Evolutionary conservation across 345 rosid species (phyloP), one percentile per base, ranked within the genome.

Genomic region (Rhizophora mangle): DNA sequence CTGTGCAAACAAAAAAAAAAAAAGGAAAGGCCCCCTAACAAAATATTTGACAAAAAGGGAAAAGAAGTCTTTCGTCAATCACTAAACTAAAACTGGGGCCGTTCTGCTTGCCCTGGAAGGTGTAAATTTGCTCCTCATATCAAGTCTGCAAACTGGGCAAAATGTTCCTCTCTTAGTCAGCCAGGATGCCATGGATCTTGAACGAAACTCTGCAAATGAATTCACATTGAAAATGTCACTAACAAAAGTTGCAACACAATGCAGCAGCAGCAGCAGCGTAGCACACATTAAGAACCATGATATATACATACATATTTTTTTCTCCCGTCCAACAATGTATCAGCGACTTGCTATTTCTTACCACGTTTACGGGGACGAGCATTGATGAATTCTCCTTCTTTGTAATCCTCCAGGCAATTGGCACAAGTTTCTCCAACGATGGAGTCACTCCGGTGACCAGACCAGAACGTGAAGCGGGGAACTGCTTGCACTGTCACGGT

Each of bases 91-190:
- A 10, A 24, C 56, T 26, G 60, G 5, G 24, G 31, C 55, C 56
- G 8, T 21, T 6, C 57, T 39, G 67, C 76, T 79, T 67, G 83
- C 95, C 91, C 80, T 82, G 57, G 82, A 72, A 73, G 76, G 64
- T 36, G 76, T n/a, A 69, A 47, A 51, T 52, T 77, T 63, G 31
- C 73, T 71, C 73, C 80, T 85, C 72, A 89, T 76, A 62, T 91
- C 93, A 63, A 83, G 84, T 79, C 87, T 91, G 85, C 93, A 91
- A n/a, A 89, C 85, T 0, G 95, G 96, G 82, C 97, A 87, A 68
- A 81, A 82, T 74, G 87, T 83, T 39, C 89, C 90, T 88, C 91
- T 84, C 71, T 87, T 86, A 36, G 87, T 83, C 85, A 91, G 83
- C 97, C 95, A 91, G 18, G 90, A 82, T 60, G 80, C 91, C 62